These are phyloP conservation scores for Debaryomycetaceae sp. DNA, from an alignment of 1,139 yeast genomes.

Conservation along the genomic window DNA sequence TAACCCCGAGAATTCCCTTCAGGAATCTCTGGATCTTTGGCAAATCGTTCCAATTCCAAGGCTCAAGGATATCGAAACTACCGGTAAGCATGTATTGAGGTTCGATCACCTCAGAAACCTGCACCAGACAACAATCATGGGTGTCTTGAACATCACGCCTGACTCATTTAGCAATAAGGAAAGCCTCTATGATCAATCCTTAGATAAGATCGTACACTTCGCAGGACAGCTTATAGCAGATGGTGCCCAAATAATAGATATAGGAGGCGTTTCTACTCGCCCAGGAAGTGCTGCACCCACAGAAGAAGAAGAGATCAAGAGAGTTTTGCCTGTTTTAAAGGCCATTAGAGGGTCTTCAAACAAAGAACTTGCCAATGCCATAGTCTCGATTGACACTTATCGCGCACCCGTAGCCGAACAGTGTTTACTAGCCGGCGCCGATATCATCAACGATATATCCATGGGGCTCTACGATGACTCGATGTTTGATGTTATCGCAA, in stretches of 20 bases:
- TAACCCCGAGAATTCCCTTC: conserved; percentile 31
- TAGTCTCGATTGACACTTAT: conserved; percentile 83
- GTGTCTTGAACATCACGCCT: conserved; percentile 83
- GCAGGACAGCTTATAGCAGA: conserved; percentile 45
- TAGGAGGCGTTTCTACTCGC: conserved; percentile 92
- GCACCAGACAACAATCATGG: conserved; percentile 64
- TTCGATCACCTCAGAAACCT: conserved; percentile 37
- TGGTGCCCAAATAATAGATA: conserved; percentile 72
- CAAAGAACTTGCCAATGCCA: conserved; percentile 33
- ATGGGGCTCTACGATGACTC: conserved; percentile 69
- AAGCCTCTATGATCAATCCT: conserved; percentile 19
- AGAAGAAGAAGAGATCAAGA: conserved; percentile 53
- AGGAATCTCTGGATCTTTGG: conserved; percentile 44
- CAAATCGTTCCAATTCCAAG: conserved; percentile 46
- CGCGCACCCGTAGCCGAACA: conserved; percentile 70
- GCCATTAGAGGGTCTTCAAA: conserved; percentile 47
- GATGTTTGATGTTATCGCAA: conserved; percentile 67
- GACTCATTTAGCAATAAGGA: conserved; percentile 97
- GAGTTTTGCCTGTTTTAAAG: conserved; percentile 70
- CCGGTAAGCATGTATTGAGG: conserved; percentile 21
- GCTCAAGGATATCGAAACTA: conserved; percentile 5
- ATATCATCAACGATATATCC: conserved; percentile 86
- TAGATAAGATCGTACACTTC: conserved; percentile 28
- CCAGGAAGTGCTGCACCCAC: conserved; percentile 70
- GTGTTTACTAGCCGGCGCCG: conserved; percentile 75